phyloP scores from a whole-genome alignment of 192 early-diverging fungal genomes.

The Gigaspora rosea region DNA sequence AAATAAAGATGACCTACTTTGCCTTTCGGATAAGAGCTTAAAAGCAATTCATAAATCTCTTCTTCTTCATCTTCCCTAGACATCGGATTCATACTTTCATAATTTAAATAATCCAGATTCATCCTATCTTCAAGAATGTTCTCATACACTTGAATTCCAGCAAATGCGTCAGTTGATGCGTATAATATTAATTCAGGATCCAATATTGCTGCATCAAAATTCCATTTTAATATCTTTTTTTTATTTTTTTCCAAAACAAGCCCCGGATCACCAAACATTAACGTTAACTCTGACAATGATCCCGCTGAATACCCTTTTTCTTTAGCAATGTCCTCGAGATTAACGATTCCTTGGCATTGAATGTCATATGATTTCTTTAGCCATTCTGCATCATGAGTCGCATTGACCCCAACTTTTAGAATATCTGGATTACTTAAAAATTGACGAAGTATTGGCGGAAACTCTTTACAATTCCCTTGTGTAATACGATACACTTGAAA shows the following conservation, averaged over 20 bases:
- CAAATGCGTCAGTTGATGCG: slow-evolving; percentile 47
- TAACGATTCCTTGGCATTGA: slow-evolving; percentile 35
- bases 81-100: slow-evolving; percentile 30
- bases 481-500: slow-evolving; percentile 46
- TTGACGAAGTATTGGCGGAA: slow-evolving; percentile 37
- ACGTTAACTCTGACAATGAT: slow-evolving; percentile 40
- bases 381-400: slow-evolving; percentile 32
- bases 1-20: not conserved
- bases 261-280: slow-evolving; percentile 39
- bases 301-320: slow-evolving; percentile 22
- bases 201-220: slow-evolving; percentile 36
- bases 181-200: slow-evolving; percentile 38
- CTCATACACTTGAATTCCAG: slow-evolving; percentile 39
- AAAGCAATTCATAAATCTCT: slow-evolving; percentile 21
- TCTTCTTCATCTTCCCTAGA: slow-evolving; percentile 27
- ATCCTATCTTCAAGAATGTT: slow-evolving; percentile 34
- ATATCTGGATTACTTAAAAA: slow-evolving; percentile 38
- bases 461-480: slow-evolving; percentile 8
- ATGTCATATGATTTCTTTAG: slow-evolving; percentile 32
- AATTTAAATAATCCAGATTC: slow-evolving; percentile 26
- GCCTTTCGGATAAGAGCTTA: not conserved
- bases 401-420: slow-evolving; percentile 39
- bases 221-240: slow-evolving; percentile 39
- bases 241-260: slow-evolving; percentile 41
- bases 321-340: slow-evolving; percentile 38